Percentiles rank a stretch among this genome's conserved stretches.
These are phyloP conservation scores for Calonectria pauciramosa DNA, from an alignment of 2,329 filamentous ascomycete genomes.

Conservation along the genomic window DNA sequence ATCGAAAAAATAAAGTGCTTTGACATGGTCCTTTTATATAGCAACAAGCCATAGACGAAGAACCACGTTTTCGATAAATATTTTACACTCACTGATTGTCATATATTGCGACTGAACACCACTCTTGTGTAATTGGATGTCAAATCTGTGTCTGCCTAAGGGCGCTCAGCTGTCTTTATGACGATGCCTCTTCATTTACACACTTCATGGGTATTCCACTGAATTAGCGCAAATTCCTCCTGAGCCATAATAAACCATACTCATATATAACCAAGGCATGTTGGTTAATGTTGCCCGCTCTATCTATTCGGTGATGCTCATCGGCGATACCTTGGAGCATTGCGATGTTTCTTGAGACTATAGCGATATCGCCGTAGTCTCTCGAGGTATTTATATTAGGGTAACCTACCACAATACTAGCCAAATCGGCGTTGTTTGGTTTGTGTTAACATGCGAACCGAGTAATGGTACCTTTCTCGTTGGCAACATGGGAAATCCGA, in stretches of 20 bases:
- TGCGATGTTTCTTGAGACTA: neutral
- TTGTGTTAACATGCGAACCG: neutral
- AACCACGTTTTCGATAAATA: neutral
- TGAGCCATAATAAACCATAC: neutral
- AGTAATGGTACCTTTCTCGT: neutral
- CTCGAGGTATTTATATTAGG: neutral
- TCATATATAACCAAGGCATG: neutral
- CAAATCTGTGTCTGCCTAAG: neutral
- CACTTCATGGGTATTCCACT: neutral
- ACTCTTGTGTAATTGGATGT: too few relatives aligned
- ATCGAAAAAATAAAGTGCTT: constrained; percentile 42
- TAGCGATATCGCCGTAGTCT: neutral
- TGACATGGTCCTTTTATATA: neutral
- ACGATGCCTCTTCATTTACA: neutral
- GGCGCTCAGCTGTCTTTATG: neutral
- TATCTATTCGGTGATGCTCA: neutral
- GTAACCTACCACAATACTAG: neutral
- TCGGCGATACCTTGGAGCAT: neutral
- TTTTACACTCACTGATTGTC: neutral
- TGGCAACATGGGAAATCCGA: neutral
- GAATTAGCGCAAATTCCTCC: neutral
- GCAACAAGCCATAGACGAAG: neutral
- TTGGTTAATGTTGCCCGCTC: neutral
- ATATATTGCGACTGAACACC: neutral
- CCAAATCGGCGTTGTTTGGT: neutral